phyloP scores from a whole-genome alignment of 2,329 filamentous ascomycete genomes.

The Hymenoscyphus linearis region DNA sequence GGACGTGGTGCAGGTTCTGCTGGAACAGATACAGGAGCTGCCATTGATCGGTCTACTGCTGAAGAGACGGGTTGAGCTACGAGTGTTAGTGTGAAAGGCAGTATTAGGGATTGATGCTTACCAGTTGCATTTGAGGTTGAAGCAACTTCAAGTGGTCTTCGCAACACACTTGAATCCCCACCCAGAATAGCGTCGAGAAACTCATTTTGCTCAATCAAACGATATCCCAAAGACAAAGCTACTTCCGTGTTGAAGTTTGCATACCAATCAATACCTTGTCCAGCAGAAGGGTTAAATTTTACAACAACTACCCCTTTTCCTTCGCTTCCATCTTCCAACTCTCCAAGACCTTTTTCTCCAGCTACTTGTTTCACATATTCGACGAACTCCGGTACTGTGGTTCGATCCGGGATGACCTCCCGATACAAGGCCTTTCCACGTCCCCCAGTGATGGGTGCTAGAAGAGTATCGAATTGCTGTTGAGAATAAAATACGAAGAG shows the following conservation, averaged over 20 bases:
- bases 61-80: background rate
- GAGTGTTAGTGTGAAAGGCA: background rate
- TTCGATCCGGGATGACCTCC: slow-evolving; percentile 55
- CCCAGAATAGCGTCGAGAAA: slow-evolving; percentile 84
- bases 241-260: slow-evolving; percentile 63
- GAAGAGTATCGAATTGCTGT: slow-evolving; percentile 68
- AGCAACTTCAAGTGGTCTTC: slow-evolving; percentile 58
- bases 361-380: slow-evolving; percentile 69
- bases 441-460: slow-evolving; percentile 70
- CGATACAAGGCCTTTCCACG: slow-evolving; percentile 75
- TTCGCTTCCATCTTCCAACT: slow-evolving; percentile 57
- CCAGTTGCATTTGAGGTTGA: slow-evolving; percentile 23
- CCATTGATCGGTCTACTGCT: background rate
- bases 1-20: slow-evolving; percentile 11
- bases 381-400: slow-evolving; percentile 69
- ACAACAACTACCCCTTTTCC: slow-evolving; percentile 75
- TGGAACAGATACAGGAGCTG: slow-evolving; percentile 3
- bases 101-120: slow-evolving; percentile 11
- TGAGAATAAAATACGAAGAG: slow-evolving; percentile 82
- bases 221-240: slow-evolving; percentile 68
- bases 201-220: slow-evolving; percentile 82
- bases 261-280: slow-evolving; percentile 56
- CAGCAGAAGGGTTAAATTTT: slow-evolving; percentile 59
- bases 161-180: slow-evolving; percentile 69
- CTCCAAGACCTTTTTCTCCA: slow-evolving; percentile 65